Evolutionary conservation across 805 yeast species (phyloP), one percentile per base, ranked within the genome.

Genomic region (Kuraishia molischiana): DNA sequence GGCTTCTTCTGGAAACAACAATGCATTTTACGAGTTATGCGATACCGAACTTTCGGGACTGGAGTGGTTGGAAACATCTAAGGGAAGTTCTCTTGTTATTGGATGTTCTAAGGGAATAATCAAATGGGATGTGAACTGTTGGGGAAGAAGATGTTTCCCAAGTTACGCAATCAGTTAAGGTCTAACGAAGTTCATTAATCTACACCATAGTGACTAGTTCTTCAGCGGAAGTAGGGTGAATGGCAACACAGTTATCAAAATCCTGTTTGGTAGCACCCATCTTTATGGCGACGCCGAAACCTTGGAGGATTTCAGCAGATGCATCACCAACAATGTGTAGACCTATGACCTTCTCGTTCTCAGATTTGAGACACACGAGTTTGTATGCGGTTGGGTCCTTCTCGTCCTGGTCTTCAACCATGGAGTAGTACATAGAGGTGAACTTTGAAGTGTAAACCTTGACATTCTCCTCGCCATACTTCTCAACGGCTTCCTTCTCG

Each of bases 251-350:
- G 58, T 67, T 78, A 63, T 92, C 99, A 47, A 92, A 92, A 59
- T 92, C 97, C 34, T 75, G 76, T 69, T 92, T 92, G 28, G 99
- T 92, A 31, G 98, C 98, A 24, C 99, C 99, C 98, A 92, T 92
- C 66, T 89, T 89, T 46, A 92, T 67, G 36, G 98, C 98, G 38
- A 89, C 98, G 42, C 97, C 98, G 53, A 92, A 92, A 29, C 98
- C 99, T 69, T 92, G 99, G 51, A 92, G 71, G 41, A 92, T 89
- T 62, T 92, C 99, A 24, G 95, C 77, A 37, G 92, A 77, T 6
- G 75, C 63, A 53, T 89, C 97, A 44, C 99, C 99, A 48, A 89
- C 84, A 39, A 92, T 62, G 61, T 92, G 98, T 48, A 92, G 65
- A 21, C 99, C 99, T 43, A 92, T 94, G 39, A 92, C 95, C 63